Conservation (phyloP, 192 early-diverging fungal genomes). For the Rhizoclosmatium sp. region DNA sequence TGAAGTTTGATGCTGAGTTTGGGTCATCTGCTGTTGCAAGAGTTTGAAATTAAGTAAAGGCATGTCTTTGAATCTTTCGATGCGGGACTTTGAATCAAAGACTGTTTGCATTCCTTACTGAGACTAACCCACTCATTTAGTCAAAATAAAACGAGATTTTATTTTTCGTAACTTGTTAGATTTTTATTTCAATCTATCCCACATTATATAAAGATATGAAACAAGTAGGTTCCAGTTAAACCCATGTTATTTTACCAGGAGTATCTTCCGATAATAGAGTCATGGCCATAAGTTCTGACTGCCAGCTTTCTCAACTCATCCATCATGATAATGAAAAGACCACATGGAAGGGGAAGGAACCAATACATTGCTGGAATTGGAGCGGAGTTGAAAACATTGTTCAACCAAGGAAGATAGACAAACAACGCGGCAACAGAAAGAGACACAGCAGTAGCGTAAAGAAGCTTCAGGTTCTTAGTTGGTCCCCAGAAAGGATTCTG, state of each 20-base stretch:
- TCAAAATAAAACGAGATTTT: too few relatives aligned
- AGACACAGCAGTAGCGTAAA: slow-evolving; percentile 59
- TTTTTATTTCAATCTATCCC: too few relatives aligned
- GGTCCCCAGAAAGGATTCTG: slow-evolving; percentile 68
- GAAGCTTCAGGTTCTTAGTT: slow-evolving; percentile 64
- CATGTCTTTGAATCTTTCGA: too few relatives aligned
- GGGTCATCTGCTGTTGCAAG: slow-evolving; percentile 49
- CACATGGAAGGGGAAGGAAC: slow-evolving; percentile 69
- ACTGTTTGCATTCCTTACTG: too few relatives aligned
- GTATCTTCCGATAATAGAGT: slow-evolving; percentile 58
- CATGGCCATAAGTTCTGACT: slow-evolving; percentile 47
- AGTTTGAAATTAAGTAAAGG: background rate
- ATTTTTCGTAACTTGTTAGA: too few relatives aligned
- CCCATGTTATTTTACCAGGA: slow-evolving; percentile 59
- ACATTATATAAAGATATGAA: too few relatives aligned
- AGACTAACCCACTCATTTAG: too few relatives aligned
- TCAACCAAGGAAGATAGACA: slow-evolving; percentile 62
- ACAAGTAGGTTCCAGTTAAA: too few relatives aligned
- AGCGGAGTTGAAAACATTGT: slow-evolving; percentile 63
- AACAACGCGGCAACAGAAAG: slow-evolving; percentile 44
- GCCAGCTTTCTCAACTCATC: slow-evolving; percentile 73
- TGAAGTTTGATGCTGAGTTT: slow-evolving; percentile 76
- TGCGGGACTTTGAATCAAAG: too few relatives aligned
- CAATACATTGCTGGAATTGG: slow-evolving; percentile 70
- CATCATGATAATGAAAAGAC: slow-evolving; percentile 59